Evolutionary conservation across 2,329 filamentous ascomycete genomes (phyloP).

Genomic region (Rhynchosporium agropyri): DNA sequence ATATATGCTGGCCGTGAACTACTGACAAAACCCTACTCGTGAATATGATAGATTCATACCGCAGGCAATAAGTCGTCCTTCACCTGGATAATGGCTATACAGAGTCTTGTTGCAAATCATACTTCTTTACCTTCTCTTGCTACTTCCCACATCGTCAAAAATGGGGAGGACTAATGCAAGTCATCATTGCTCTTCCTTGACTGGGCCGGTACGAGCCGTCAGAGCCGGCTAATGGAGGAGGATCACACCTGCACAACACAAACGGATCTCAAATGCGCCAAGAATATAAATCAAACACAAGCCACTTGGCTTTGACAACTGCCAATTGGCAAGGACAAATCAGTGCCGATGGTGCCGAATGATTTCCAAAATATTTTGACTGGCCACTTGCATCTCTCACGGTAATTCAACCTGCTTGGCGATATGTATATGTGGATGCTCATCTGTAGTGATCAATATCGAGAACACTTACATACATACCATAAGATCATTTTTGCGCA

Average conservation of each 20-base stretch:
- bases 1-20: too few species aligned
- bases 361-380: not conserved
- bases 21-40: too few species aligned
- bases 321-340: constrained; percentile 8
- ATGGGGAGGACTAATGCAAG: constrained; percentile 7
- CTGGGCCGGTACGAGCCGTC: constrained; percentile 11
- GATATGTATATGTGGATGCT: not conserved
- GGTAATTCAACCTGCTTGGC: constrained; percentile 6
- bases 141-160: not conserved
- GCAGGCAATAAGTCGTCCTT: too few species aligned
- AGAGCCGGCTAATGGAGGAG: not conserved
- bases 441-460: not conserved
- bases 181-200: not conserved
- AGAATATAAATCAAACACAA: constrained; percentile 1
- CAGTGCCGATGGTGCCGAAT: constrained; percentile 13
- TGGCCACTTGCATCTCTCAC: constrained; percentile 1
- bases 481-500: not conserved
- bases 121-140: too few species aligned
- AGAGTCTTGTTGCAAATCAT: too few species aligned
- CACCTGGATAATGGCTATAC: too few species aligned
- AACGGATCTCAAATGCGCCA: not conserved
- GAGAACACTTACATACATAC: constrained; percentile 3
- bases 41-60: too few species aligned
- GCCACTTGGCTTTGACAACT: constrained; percentile 12
- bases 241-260: constrained; percentile 3